Evolutionary conservation across 257 asterid genomes (phyloP).

Genomic region (Solanum appendiculatum): DNA sequence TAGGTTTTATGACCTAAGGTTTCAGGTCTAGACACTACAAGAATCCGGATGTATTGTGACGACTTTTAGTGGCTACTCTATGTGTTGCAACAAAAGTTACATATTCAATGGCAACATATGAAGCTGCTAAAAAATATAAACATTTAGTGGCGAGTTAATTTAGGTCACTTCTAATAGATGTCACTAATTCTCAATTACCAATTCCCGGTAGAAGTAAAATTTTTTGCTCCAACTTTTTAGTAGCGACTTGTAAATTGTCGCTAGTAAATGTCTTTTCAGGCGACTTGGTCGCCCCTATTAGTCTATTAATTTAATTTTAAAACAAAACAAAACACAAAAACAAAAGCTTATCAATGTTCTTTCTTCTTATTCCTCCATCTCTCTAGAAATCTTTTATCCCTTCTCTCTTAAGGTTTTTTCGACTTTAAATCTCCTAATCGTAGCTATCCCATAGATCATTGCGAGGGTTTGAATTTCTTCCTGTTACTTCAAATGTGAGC

Average conservation of each 20-base stretch:
- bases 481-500: too few relatives aligned
- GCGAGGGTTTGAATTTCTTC: too few relatives aligned
- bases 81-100: background rate
- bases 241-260: background rate
- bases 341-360: too few relatives aligned
- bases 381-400: too few relatives aligned
- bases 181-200: background rate
- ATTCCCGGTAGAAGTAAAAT: background rate
- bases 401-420: too few relatives aligned
- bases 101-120: background rate
- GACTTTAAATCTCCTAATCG: too few relatives aligned
- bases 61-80: background rate
- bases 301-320: too few relatives aligned
- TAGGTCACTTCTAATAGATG: background rate
- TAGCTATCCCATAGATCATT: too few relatives aligned
- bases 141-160: background rate
- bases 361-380: too few relatives aligned
- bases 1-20: too few relatives aligned
- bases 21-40: background rate
- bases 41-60: background rate
- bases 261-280: background rate
- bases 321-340: too few relatives aligned
- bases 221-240: background rate
- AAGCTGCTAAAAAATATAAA: background rate
- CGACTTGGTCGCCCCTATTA: background rate